Percentiles rank a stretch among this genome's conserved stretches.
Conservation (phyloP, 2,329 filamentous ascomycete genomes). For the Chaetomium sp. region DNA sequence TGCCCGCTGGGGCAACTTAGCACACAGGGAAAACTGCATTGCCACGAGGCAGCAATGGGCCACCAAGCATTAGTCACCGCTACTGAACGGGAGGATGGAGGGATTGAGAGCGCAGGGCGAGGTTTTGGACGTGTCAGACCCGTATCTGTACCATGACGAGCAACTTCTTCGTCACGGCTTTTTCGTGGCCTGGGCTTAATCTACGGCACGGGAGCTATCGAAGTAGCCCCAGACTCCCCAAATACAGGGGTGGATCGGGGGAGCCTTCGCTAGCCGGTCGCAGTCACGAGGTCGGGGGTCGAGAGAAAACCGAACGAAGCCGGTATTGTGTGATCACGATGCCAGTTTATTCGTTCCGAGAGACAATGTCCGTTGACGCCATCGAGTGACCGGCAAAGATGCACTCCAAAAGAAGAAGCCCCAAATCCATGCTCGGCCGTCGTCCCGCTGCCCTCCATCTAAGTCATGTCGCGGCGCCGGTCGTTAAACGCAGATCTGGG, state of each 20-base stretch:
- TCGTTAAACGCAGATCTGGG: conserved; percentile 33
- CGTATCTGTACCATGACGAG: conserved; percentile 67
- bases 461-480: conserved; percentile 31
- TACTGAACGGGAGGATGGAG: neutral
- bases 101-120: neutral
- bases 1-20: neutral
- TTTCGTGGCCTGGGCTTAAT: conserved; percentile 60
- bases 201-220: conserved; percentile 62
- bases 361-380: conserved; percentile 37
- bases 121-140: conserved; percentile 54
- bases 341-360: conserved; percentile 37
- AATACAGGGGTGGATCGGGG: conserved; percentile 52
- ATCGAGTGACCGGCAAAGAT: conserved; percentile 32
- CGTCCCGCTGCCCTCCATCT: conserved; percentile 31
- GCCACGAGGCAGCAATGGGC: neutral
- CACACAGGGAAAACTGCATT: neutral
- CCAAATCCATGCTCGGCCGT: conserved; percentile 34
- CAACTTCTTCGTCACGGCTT: conserved; percentile 60
- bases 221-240: conserved; percentile 59
- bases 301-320: neutral
- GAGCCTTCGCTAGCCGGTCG: conserved; percentile 58
- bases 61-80: neutral
- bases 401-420: conserved; percentile 28
- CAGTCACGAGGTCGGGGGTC: conserved; percentile 22
- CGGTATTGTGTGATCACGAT: conserved; percentile 32